phyloP scores from a whole-genome alignment of 2,329 filamentous ascomycete species.

The Neofusicoccum sp. region DNA sequence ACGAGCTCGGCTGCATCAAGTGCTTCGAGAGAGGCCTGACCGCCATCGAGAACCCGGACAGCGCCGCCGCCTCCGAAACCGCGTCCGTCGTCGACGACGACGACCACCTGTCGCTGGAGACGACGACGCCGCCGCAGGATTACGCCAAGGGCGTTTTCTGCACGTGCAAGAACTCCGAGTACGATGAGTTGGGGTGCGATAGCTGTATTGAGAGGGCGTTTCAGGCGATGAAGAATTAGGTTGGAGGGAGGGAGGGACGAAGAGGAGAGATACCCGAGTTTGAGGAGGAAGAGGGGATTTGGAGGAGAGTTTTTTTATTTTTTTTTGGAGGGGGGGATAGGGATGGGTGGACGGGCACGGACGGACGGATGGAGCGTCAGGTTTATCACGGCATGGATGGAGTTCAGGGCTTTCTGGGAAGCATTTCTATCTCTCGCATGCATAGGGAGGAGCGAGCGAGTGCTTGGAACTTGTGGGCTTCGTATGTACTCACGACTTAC shows the following conservation, averaged over 20 bases:
- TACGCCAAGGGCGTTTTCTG: slow-evolving; percentile 17
- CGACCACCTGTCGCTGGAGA: background rate
- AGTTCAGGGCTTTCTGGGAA: no score
- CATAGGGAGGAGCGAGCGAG: no score
- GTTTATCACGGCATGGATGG: no score
- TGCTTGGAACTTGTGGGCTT: no score
- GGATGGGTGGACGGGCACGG: no score
- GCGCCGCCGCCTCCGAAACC: background rate
- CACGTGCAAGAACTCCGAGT: slow-evolving; percentile 17
- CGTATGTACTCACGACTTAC: no score
- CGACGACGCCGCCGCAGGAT: background rate
- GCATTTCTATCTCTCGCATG: no score
- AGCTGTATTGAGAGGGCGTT: slow-evolving; percentile 12
- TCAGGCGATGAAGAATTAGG: slow-evolving; percentile 14
- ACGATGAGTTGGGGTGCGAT: slow-evolving; percentile 17
- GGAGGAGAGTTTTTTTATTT: no score
- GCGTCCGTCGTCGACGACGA: slow-evolving; percentile 1
- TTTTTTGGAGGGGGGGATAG: no score
- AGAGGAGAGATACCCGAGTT: background rate
- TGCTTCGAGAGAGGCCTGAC: slow-evolving; percentile 15
- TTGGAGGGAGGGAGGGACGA: background rate
- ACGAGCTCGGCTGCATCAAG: slow-evolving; percentile 16
- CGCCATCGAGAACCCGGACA: slow-evolving; percentile 14
- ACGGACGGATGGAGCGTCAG: no score
- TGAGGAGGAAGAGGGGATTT: no score